Conservation (phyloP, 306 rosid genomes). For the Carpinus fangiana region DNA sequence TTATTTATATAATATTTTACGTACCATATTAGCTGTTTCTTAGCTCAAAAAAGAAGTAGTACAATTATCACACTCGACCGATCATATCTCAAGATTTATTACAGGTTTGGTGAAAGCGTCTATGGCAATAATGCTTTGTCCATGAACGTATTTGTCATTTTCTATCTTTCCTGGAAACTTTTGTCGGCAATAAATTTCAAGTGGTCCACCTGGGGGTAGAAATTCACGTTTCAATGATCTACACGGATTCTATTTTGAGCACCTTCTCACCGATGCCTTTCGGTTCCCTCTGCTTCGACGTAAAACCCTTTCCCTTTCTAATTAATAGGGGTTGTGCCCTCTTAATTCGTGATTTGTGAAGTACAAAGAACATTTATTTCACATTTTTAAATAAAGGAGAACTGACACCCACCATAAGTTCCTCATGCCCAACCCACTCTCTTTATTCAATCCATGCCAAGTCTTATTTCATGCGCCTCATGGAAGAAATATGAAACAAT, state of each 20-base stretch:
- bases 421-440: conserved; percentile 31
- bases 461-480: neutral
- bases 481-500: neutral
- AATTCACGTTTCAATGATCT: neutral
- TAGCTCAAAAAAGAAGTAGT: neutral
- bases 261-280: neutral
- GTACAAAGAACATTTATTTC: conserved; percentile 22
- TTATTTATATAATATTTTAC: neutral
- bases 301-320: neutral
- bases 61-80: neutral
- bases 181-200: neutral
- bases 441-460: conserved; percentile 21
- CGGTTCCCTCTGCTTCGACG: neutral
- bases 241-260: conserved; percentile 6
- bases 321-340: neutral
- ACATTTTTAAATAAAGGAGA: neutral
- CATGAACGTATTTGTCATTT: neutral
- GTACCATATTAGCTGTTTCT: neutral
- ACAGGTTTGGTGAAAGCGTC: conserved; percentile 44
- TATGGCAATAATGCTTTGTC: neutral
- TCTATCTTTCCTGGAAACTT: neutral
- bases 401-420: conserved; percentile 31
- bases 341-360: neutral
- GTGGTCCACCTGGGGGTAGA: neutral
- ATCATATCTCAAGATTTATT: conserved; percentile 12